Conservation (phyloP, 2,329 filamentous ascomycete genomes). For the Claviceps sp. region DNA sequence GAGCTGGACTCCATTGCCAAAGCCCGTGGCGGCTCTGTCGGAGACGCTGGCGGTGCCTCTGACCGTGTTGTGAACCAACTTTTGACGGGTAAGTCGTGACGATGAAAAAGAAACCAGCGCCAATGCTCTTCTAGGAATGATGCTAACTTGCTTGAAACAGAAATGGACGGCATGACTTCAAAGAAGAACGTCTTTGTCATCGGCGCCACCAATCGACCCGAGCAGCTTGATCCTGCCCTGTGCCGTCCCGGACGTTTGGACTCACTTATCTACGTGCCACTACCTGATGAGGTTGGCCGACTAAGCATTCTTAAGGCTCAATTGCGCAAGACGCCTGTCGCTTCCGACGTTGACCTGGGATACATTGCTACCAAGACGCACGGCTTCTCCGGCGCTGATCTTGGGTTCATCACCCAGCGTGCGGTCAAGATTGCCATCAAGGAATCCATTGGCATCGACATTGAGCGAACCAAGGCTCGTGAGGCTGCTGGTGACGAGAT, state of each 20-base stretch:
- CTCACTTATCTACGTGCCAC: slow-evolving; percentile 93
- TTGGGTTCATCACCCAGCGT: slow-evolving; percentile 97
- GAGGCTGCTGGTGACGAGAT: slow-evolving; percentile 79
- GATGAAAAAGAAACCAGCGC: too few species aligned
- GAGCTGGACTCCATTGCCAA: slow-evolving; percentile 99
- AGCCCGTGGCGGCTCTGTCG: slow-evolving; percentile 91
- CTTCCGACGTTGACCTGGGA: slow-evolving; percentile 70
- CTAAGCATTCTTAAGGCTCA: slow-evolving; percentile 85
- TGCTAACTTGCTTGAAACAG: slow-evolving; percentile 35
- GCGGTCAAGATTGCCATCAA: slow-evolving; percentile 99
- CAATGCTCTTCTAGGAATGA: neutral
- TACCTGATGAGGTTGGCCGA: slow-evolving; percentile 85
- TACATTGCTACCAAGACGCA: slow-evolving; percentile 96
- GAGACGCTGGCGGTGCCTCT: slow-evolving; percentile 93
- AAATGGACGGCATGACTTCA: slow-evolving; percentile 99
- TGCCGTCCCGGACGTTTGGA: slow-evolving; percentile 98
- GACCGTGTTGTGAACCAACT: slow-evolving; percentile 99
- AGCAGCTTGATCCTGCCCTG: slow-evolving; percentile 94
- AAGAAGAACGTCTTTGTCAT: slow-evolving; percentile 99
- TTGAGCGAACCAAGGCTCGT: slow-evolving; percentile 78
- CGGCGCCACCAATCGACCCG: slow-evolving; percentile 93
- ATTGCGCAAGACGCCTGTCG: slow-evolving; percentile 93
- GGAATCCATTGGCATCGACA: slow-evolving; percentile 79
- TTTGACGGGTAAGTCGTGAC: slow-evolving; percentile 60
- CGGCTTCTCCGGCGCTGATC: slow-evolving; percentile 98